These are phyloP conservation scores for Yarrowia sp. DNA, from an alignment of 805 yeast species.

Conservation along the genomic window DNA sequence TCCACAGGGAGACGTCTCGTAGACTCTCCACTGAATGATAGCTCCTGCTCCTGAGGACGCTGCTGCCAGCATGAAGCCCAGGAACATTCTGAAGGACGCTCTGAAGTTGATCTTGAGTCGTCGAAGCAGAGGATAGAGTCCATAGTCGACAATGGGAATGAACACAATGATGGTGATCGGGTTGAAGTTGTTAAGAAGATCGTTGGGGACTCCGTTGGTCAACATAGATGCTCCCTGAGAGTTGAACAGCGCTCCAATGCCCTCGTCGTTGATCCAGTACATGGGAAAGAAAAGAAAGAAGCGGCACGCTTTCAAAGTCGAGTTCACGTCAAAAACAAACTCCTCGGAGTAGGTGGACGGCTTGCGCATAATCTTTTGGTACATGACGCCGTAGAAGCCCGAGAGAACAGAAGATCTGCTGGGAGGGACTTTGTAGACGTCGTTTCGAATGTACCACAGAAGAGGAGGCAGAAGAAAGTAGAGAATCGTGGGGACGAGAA, in stretches of 20 bases:
- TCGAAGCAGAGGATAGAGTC: slow-evolving; percentile 49
- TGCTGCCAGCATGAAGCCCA: slow-evolving; percentile 51
- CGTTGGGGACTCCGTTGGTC: slow-evolving; percentile 54
- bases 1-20: slow-evolving; percentile 52
- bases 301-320: slow-evolving; percentile 60
- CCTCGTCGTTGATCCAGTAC: slow-evolving; percentile 42
- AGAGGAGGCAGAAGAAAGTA: slow-evolving; percentile 53
- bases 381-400: slow-evolving; percentile 7
- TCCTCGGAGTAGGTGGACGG: slow-evolving; percentile 41
- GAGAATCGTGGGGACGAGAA: slow-evolving; percentile 50
- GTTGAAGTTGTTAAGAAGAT: slow-evolving; percentile 54
- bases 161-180: slow-evolving; percentile 54
- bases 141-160: slow-evolving; percentile 51
- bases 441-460: slow-evolving; percentile 46
- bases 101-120: slow-evolving; percentile 45
- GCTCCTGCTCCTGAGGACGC: slow-evolving; percentile 51
- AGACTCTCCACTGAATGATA: slow-evolving; percentile 49
- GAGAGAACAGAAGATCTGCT: not conserved
- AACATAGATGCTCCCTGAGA: slow-evolving; percentile 57
- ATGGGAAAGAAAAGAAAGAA: slow-evolving; percentile 61
- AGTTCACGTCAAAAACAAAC: slow-evolving; percentile 60
- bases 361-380: not conserved
- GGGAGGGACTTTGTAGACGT: slow-evolving; percentile 41
- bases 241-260: slow-evolving; percentile 41
- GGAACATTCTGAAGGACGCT: slow-evolving; percentile 46